Conservation (phyloP, 352 stramenopile genomes). For the Pythium aquatile region DNA sequence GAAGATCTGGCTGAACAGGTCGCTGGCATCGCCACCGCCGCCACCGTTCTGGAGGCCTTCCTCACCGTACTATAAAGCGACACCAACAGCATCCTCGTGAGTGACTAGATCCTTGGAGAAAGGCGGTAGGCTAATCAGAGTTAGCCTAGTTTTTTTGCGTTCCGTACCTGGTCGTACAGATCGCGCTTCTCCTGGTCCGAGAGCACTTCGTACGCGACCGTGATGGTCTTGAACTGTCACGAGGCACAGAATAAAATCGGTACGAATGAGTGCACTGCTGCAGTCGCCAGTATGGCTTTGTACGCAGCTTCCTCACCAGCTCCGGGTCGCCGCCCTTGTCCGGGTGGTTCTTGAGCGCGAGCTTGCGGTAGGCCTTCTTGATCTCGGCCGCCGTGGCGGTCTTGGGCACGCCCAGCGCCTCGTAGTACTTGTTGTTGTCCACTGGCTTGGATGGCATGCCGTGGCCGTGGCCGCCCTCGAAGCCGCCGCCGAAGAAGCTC, state of each 20-base stretch:
- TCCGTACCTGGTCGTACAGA: conserved; percentile 75
- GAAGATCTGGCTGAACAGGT: conserved; percentile 99
- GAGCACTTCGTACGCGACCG: conserved; percentile 96
- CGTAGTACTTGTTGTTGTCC: conserved; percentile 90
- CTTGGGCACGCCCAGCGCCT: conserved; percentile 85
- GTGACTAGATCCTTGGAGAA: not conserved
- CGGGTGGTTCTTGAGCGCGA: conserved; percentile 95
- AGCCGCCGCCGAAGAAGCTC: conserved; percentile 83
- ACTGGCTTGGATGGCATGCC: conserved; percentile 53
- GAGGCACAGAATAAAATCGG: not conserved
- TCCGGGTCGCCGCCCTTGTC: conserved; percentile 99
- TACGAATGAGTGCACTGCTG: conserved; percentile 19
- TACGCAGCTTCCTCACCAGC: conserved; percentile 33
- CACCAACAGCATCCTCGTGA: not conserved
- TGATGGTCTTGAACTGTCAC: conserved; percentile 90
- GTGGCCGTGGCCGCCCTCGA: conserved; percentile 47
- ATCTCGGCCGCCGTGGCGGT: conserved; percentile 80
- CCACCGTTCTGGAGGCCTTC: conserved; percentile 95
- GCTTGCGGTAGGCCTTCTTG: conserved; percentile 91
- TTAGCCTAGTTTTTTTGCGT: not conserved
- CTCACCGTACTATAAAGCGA: conserved; percentile 86
- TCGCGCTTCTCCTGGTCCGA: conserved; percentile 91
- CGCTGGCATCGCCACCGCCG: conserved; percentile 65
- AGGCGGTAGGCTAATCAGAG: not conserved
- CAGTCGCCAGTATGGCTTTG: not conserved